Evolutionary conservation across 139 green algal species (phyloP).

Genomic region (Bryopsis sp.): DNA sequence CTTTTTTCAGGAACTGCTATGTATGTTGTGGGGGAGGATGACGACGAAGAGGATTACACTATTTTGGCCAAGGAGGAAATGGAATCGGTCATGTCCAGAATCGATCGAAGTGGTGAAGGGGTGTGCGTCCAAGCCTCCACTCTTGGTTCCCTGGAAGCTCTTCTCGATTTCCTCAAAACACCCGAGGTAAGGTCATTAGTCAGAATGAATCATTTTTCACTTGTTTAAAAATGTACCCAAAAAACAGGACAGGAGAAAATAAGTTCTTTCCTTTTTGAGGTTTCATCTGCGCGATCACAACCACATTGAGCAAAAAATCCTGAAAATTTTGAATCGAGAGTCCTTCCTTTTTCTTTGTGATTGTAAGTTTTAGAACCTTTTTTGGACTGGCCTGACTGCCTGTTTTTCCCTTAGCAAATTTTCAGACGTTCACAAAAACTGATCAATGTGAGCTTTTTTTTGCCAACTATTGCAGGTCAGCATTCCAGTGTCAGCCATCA

Average conservation of each 20-base stretch:
- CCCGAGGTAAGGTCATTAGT: slow-evolving; percentile 42
- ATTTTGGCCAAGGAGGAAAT: slow-evolving; percentile 92
- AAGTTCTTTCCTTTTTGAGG: too few relatives aligned
- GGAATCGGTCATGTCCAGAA: slow-evolving; percentile 31
- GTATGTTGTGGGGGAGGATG: slow-evolving; percentile 60
- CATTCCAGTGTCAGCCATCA: slow-evolving; percentile 86
- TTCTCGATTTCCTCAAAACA: slow-evolving; percentile 89
- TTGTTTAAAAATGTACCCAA: too few relatives aligned
- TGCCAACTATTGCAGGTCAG: slow-evolving; percentile 19
- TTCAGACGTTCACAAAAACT: too few relatives aligned
- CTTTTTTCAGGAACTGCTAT: slow-evolving; percentile 28
- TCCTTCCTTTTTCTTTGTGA: too few relatives aligned
- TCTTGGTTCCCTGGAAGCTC: slow-evolving; percentile 94
- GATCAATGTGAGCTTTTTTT: not conserved
- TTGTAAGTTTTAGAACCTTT: too few relatives aligned
- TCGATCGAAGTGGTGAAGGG: slow-evolving; percentile 80
- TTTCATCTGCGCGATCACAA: too few relatives aligned
- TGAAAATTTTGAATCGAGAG: too few relatives aligned
- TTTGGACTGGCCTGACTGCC: too few relatives aligned
- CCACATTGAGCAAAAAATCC: too few relatives aligned
- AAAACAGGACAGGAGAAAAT: too few relatives aligned
- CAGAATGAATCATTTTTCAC: too few relatives aligned
- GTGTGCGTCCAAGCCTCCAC: slow-evolving; percentile 95
- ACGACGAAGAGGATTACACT: slow-evolving; percentile 91
- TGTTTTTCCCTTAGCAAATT: too few relatives aligned